phyloP scores from a whole-genome alignment of 176 grass and related monocot species.

The Oryza officinalis region DNA sequence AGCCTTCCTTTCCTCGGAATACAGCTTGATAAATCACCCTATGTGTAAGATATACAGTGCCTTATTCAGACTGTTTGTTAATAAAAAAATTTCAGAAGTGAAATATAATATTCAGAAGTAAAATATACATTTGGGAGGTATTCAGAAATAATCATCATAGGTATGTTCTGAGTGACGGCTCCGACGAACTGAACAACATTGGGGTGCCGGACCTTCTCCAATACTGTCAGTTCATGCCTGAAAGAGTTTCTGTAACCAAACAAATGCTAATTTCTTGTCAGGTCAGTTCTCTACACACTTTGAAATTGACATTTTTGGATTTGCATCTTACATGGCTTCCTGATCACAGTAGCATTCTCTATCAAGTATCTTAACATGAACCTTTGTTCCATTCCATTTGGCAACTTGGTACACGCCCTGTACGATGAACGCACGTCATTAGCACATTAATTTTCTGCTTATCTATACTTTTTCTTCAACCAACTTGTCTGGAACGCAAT shows the following conservation, averaged over 20 bases:
- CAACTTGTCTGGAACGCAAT: not conserved
- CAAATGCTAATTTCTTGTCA: not conserved
- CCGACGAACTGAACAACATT: constrained; percentile 91
- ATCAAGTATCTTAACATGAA: constrained; percentile 93
- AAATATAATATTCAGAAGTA: no score
- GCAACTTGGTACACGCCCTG: constrained; percentile 85
- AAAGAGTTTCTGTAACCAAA: constrained; percentile 68
- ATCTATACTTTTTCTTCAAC: not conserved
- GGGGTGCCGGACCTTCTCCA: constrained; percentile 88
- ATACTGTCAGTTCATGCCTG: constrained; percentile 70
- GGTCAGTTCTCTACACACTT: not conserved
- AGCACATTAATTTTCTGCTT: not conserved
- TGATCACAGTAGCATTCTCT: constrained; percentile 75
- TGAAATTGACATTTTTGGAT: not conserved
- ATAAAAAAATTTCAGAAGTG: no score
- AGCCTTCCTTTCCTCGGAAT: constrained; percentile 89
- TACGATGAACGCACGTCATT: not conserved
- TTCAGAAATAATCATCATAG: constrained; percentile 98
- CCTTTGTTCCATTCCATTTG: constrained; percentile 97
- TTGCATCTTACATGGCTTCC: constrained; percentile 63
- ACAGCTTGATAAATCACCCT: constrained; percentile 72
- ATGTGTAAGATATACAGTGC: not conserved
- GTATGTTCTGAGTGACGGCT: constrained; percentile 90
- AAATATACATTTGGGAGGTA: constrained; percentile 67
- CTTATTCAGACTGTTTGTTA: not conserved